Evolutionary conservation across 495 filamentous ascomycete species (phyloP).

Genomic region (Amorphotheca resinae): DNA sequence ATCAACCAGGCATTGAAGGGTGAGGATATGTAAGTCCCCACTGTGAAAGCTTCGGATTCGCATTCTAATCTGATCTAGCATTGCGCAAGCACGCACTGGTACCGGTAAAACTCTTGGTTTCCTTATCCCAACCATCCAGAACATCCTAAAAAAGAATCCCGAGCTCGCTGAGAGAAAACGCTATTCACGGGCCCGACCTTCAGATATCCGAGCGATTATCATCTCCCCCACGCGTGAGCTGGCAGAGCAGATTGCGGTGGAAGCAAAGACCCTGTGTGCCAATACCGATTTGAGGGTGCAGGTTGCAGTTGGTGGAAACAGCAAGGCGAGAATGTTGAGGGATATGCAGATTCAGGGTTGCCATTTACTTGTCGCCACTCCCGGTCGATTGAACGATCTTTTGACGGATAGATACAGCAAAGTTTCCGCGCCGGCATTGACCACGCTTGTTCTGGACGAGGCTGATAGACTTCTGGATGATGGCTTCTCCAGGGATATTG

Average conservation of each 20-base stretch:
- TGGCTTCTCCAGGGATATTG: constrained; percentile 73
- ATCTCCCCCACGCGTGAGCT: constrained; percentile 92
- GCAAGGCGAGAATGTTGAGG: constrained; percentile 49
- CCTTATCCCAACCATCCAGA: constrained; percentile 63
- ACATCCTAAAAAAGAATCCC: constrained; percentile 50
- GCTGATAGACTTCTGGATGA: constrained; percentile 85
- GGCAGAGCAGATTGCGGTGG: constrained; percentile 83
- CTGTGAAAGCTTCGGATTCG: not conserved
- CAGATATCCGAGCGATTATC: constrained; percentile 78
- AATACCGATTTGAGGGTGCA: constrained; percentile 66
- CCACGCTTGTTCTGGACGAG: constrained; percentile 83
- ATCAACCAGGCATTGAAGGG: constrained; percentile 68
- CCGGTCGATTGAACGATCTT: constrained; percentile 78
- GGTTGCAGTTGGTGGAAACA: constrained; percentile 78
- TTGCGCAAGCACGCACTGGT: constrained; percentile 81
- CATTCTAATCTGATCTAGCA: constrained; percentile 31
- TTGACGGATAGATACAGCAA: constrained; percentile 52
- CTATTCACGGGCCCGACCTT: constrained; percentile 26
- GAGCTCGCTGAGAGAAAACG: constrained; percentile 25
- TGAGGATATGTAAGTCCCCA: constrained; percentile 58
- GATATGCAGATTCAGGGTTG: constrained; percentile 63
- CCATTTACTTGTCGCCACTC: constrained; percentile 82
- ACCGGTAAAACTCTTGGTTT: constrained; percentile 84
- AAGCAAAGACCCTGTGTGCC: constrained; percentile 57
- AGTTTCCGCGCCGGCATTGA: constrained; percentile 60